Evolutionary conservation across 257 asterid species (phyloP).

Genomic region (Solanum lycopersicoides): DNA sequence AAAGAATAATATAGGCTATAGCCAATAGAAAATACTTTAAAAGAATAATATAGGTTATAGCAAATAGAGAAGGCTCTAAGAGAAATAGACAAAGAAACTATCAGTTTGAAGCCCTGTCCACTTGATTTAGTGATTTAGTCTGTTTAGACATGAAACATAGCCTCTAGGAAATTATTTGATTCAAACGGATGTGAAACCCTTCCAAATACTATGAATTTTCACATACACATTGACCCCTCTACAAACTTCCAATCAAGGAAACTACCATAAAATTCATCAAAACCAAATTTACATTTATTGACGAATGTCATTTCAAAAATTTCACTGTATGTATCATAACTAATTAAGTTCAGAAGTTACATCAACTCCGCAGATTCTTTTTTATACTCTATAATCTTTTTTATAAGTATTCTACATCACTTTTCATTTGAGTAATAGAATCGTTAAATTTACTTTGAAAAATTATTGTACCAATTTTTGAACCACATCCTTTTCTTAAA

Average conservation of each 20-base stretch:
- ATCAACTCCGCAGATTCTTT: background rate
- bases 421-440: background rate
- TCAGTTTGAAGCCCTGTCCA: background rate
- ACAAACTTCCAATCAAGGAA: background rate
- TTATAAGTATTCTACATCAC: background rate
- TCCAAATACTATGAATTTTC: background rate
- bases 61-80: background rate
- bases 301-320: background rate
- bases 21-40: background rate
- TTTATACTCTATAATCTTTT: background rate
- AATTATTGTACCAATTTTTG: background rate
- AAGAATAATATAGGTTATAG: background rate
- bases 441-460: background rate
- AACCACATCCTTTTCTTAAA: background rate
- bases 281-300: background rate
- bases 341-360: background rate
- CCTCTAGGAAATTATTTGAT: background rate
- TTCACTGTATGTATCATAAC: background rate
- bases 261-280: background rate
- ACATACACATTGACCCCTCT: background rate
- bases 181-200: background rate
- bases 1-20: background rate
- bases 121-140: background rate
- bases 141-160: background rate
- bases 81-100: background rate